Percentiles rank a stretch among this genome's conserved stretches.
Conservation (phyloP, 768 basidiomycete genomes). For the Boletales sp. region DNA sequence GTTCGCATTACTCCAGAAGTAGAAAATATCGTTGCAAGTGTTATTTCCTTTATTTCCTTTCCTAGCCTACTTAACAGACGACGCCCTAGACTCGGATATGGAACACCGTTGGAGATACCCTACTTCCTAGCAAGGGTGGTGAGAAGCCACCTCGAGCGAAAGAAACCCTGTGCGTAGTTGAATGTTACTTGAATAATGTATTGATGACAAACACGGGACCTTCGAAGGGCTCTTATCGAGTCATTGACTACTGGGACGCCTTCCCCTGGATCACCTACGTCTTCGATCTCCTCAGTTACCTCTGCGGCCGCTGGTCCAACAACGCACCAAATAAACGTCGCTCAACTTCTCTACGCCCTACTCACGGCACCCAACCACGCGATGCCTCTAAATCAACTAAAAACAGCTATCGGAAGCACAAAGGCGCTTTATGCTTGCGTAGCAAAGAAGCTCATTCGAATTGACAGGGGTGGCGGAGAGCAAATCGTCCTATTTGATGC, state of each 20-base stretch:
- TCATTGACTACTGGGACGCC: constrained; percentile 49
- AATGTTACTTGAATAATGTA: not conserved
- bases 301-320: constrained; percentile 43
- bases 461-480: constrained; percentile 71
- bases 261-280: constrained; percentile 52
- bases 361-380: constrained; percentile 52
- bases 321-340: constrained; percentile 68
- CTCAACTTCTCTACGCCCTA: constrained; percentile 59
- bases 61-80: not conserved
- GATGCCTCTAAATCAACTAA: constrained; percentile 60
- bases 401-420: constrained; percentile 56
- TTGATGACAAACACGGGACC: not conserved
- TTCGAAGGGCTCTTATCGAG: constrained; percentile 53
- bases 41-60: not conserved
- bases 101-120: constrained; percentile 59
- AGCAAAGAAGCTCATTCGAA: constrained; percentile 75
- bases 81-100: constrained; percentile 60
- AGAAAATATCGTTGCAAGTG: constrained; percentile 60
- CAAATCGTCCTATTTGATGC: constrained; percentile 73
- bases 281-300: constrained; percentile 50
- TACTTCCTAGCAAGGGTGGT: constrained; percentile 50
- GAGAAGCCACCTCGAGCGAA: constrained; percentile 49
- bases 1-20: constrained; percentile 58
- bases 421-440: constrained; percentile 73
- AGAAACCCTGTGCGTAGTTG: constrained; percentile 54